Conservation (phyloP, 192 early-diverging fungal genomes). For the Dispira parvispora region DNA sequence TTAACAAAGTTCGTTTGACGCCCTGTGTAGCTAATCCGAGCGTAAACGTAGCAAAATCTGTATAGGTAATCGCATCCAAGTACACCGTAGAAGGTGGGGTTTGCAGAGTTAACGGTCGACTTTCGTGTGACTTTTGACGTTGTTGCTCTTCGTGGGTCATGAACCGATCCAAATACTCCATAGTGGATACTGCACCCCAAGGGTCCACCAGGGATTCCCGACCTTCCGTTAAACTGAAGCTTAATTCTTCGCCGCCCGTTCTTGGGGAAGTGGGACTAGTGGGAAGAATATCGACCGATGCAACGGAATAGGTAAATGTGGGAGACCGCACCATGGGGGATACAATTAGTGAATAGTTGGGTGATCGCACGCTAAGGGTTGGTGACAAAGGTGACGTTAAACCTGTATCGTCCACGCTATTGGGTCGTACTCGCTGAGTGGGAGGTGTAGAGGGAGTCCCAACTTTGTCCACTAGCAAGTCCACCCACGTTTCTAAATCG, state of each 20-base stretch:
- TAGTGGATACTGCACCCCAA: background rate
- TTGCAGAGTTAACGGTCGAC: background rate
- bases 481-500: background rate
- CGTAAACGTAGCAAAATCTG: constrained; percentile 8
- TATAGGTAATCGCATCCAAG: constrained; percentile 8
- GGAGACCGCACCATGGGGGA: background rate
- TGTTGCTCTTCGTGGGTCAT: background rate
- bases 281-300: background rate
- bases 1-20: background rate
- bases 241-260: background rate
- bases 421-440: background rate
- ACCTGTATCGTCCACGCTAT: background rate
- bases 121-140: background rate
- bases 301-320: background rate
- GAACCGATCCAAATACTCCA: background rate
- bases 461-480: background rate
- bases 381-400: background rate
- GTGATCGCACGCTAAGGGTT: background rate
- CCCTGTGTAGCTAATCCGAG: constrained; percentile 6
- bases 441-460: background rate
- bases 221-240: background rate
- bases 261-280: background rate
- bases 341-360: constrained; percentile 1
- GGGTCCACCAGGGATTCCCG: constrained; percentile 4
- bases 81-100: background rate